A percentile compares a stretch with the other conserved stretches of the same genome.
phyloP scores from a whole-genome alignment of 2,329 filamentous ascomycete genomes.

The Paracoccidioides brasiliensis region DNA sequence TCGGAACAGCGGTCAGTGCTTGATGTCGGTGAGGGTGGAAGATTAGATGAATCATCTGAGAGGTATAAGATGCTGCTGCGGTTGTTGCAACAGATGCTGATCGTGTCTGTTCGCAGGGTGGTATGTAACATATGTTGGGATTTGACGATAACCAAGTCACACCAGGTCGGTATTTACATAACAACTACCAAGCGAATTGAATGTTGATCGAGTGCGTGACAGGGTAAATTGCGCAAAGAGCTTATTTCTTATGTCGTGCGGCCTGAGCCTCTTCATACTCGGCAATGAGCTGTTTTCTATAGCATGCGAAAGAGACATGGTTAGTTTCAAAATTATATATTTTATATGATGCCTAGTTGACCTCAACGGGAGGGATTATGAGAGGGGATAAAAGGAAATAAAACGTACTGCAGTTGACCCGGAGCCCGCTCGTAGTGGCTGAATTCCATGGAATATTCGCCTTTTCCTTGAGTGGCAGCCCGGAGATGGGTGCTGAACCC shows the following conservation, averaged over 20 bases:
- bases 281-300: constrained; percentile 50
- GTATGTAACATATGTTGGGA: neutral
- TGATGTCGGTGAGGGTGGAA: neutral
- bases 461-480: constrained; percentile 93
- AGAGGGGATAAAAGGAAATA: neutral
- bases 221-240: neutral
- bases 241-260: constrained; percentile 50
- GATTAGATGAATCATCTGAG: neutral
- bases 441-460: constrained; percentile 98
- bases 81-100: neutral
- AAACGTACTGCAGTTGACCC: constrained; percentile 70
- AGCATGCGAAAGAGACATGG: neutral
- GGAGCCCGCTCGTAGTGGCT: constrained; percentile 86
- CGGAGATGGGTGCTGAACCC: constrained; percentile 85
- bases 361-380: neutral
- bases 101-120: neutral
- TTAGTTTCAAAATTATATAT: constrained; percentile 1
- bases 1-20: neutral
- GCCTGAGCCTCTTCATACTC: constrained; percentile 56
- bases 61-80: neutral
- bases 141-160: neutral
- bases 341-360: neutral
- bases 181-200: neutral
- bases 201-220: neutral
- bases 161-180: neutral